A percentile compares a stretch with the other conserved stretches of the same genome.
Conservation (phyloP, 495 filamentous ascomycete species). For the Aspergillus hancockii region DNA sequence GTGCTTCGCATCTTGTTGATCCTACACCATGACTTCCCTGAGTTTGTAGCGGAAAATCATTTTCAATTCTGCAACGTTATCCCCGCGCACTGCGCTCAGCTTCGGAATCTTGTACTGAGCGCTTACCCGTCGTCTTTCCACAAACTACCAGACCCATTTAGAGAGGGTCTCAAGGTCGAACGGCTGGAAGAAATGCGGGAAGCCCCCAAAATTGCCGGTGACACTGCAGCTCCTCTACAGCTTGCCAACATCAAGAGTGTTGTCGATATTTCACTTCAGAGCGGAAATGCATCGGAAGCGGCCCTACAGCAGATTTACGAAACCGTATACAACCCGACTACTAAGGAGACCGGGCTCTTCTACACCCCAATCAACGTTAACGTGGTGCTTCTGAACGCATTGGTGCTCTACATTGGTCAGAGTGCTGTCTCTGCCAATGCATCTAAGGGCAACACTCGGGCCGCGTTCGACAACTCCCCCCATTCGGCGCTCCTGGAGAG, state of each 20-base stretch:
- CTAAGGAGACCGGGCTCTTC: conserved; percentile 60
- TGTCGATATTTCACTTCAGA: conserved; percentile 65
- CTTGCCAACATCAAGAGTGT: conserved; percentile 65
- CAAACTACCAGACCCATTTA: conserved; percentile 80
- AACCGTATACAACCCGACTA: conserved; percentile 57
- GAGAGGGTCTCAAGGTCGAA: conserved; percentile 77
- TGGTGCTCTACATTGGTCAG: conserved; percentile 80
- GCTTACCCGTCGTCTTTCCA: conserved; percentile 75
- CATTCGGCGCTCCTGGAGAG: conserved; percentile 74
- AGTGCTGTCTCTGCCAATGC: conserved; percentile 60
- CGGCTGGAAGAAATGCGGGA: conserved; percentile 75
- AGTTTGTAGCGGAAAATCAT: conserved; percentile 87
- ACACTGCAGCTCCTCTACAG: conserved; percentile 59
- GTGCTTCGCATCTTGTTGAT: conserved; percentile 79
- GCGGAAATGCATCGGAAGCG: conserved; percentile 59
- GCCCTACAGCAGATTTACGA: conserved; percentile 70
- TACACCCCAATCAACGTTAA: conserved; percentile 65
- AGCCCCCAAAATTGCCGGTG: conserved; percentile 60
- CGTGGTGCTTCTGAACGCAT: conserved; percentile 70
- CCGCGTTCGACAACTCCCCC: conserved; percentile 71
- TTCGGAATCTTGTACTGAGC: conserved; percentile 85
- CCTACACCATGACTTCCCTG: conserved; percentile 90
- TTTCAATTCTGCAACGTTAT: conserved; percentile 82
- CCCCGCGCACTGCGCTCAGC: conserved; percentile 80
- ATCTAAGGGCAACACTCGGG: conserved; percentile 55